phyloP scores from a whole-genome alignment of 2,329 filamentous ascomycete genomes.

The Herpotrichia juniperi region DNA sequence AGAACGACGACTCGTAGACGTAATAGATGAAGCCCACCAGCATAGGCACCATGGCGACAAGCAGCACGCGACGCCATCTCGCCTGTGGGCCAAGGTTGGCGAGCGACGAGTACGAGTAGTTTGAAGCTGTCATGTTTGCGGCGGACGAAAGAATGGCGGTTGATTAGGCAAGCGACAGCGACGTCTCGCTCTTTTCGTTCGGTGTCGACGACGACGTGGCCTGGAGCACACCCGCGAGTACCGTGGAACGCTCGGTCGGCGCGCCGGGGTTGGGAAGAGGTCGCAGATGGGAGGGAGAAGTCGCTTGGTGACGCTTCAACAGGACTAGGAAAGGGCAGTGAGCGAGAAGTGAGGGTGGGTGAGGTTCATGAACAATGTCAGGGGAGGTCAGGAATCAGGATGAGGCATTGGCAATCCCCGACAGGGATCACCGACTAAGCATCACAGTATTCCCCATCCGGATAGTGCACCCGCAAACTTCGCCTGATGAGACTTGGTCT shows the following conservation, averaged over 20 bases:
- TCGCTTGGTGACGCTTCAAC: neutral
- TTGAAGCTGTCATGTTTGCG: constrained; percentile 19
- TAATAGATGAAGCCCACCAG: constrained; percentile 36
- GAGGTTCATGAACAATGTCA: neutral
- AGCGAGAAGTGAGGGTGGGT: neutral
- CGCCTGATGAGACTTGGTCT: neutral
- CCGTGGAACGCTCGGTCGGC: neutral
- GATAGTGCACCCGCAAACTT: neutral
- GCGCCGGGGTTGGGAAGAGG: neutral
- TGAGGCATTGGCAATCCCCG: neutral
- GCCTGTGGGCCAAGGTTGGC: constrained; percentile 41
- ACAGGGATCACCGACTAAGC: neutral
- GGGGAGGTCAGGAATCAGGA: neutral
- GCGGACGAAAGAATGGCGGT: neutral
- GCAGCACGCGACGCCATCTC: constrained; percentile 41
- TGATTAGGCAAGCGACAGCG: neutral
- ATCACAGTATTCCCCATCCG: neutral
- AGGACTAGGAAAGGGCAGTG: neutral
- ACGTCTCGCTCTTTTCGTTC: neutral
- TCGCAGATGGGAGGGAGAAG: neutral
- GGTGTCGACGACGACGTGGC: neutral
- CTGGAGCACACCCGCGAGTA: neutral
- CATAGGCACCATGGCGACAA: constrained; percentile 39
- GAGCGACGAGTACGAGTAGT: constrained; percentile 38
- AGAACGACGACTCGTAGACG: constrained; percentile 31